Conservation (phyloP, 2,329 filamentous ascomycete species). For the Botrytis byssoidea region DNA sequence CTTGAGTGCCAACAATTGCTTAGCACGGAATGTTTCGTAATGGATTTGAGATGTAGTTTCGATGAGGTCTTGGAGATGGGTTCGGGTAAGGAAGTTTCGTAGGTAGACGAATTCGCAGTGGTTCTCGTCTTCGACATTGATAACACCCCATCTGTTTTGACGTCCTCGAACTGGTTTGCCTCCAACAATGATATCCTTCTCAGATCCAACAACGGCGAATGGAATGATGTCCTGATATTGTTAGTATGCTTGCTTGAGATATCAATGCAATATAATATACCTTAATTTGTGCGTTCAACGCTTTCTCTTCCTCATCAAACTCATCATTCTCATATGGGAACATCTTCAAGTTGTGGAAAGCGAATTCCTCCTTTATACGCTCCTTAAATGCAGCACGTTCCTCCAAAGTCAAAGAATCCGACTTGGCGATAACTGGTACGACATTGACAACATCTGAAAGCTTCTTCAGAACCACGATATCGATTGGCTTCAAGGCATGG, state of each 20-base stretch:
- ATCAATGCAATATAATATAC: constrained; percentile 47
- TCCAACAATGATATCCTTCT: constrained; percentile 96
- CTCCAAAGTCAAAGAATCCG: constrained; percentile 92
- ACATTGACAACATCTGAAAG: constrained; percentile 99
- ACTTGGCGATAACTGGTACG: constrained; percentile 97
- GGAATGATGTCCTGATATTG: constrained; percentile 76
- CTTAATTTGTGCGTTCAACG: constrained; percentile 95
- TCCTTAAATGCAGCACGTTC: constrained; percentile 97
- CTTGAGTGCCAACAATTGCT: constrained; percentile 96
- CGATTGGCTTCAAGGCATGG: constrained; percentile 97
- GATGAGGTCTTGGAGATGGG: constrained; percentile 96
- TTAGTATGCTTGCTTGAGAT: constrained; percentile 39
- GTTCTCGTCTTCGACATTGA: constrained; percentile 99
- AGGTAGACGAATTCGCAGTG: constrained; percentile 99
- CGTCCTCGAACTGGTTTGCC: constrained; percentile 96
- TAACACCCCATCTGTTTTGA: constrained; percentile 98
- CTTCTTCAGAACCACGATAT: constrained; percentile 99
- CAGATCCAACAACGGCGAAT: constrained; percentile 95
- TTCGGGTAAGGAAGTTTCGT: constrained; percentile 96
- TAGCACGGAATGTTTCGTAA: constrained; percentile 99
- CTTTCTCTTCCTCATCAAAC: constrained; percentile 94
- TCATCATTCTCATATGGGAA: constrained; percentile 99
- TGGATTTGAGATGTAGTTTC: constrained; percentile 99
- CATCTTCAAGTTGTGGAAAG: constrained; percentile 99
- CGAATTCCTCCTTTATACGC: constrained; percentile 98